phyloP scores from a whole-genome alignment of 2,329 filamentous ascomycete species.

The Aspergillus felis region DNA sequence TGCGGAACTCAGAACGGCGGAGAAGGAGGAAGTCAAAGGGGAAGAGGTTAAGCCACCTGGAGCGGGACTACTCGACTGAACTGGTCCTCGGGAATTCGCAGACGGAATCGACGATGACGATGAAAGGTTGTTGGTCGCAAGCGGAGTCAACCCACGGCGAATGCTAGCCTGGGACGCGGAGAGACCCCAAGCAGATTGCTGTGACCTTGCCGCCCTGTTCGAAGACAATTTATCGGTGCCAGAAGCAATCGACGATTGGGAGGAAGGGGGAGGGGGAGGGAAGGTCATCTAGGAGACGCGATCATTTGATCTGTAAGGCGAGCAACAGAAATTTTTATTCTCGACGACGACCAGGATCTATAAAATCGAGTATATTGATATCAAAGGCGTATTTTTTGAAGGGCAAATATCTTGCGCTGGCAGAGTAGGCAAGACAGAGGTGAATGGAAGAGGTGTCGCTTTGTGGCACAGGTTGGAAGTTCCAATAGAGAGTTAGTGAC shows the following conservation, averaged over 20 bases:
- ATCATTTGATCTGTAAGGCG: slow-evolving; percentile 46
- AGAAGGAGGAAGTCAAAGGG: slow-evolving; percentile 51
- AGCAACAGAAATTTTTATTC: slow-evolving; percentile 32
- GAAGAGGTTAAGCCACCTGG: slow-evolving; percentile 49
- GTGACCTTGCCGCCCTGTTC: slow-evolving; percentile 40
- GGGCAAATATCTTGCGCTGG: slow-evolving; percentile 9
- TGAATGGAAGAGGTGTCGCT: slow-evolving; percentile 21
- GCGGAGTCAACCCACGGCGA: slow-evolving; percentile 56
- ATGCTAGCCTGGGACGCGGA: slow-evolving; percentile 52
- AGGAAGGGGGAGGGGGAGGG: slow-evolving; percentile 50
- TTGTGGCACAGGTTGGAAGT: slow-evolving; percentile 26
- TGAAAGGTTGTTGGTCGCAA: slow-evolving; percentile 51
- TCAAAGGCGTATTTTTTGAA: slow-evolving; percentile 5
- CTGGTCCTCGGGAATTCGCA: slow-evolving; percentile 42
- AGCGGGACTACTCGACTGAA: slow-evolving; percentile 47
- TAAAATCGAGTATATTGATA: slow-evolving; percentile 6
- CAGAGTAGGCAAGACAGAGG: slow-evolving; percentile 12
- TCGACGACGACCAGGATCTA: slow-evolving; percentile 8
- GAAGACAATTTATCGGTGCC: slow-evolving; percentile 47
- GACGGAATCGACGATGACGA: slow-evolving; percentile 35
- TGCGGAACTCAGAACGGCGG: slow-evolving; percentile 49
- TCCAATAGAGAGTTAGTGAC: slow-evolving; percentile 21
- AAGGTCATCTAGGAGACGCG: slow-evolving; percentile 55
- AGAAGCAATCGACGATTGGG: slow-evolving; percentile 51
- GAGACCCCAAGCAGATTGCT: slow-evolving; percentile 57